Conservation (phyloP, 352 stramenopile species). For the Halophytophthora batemanensis region DNA sequence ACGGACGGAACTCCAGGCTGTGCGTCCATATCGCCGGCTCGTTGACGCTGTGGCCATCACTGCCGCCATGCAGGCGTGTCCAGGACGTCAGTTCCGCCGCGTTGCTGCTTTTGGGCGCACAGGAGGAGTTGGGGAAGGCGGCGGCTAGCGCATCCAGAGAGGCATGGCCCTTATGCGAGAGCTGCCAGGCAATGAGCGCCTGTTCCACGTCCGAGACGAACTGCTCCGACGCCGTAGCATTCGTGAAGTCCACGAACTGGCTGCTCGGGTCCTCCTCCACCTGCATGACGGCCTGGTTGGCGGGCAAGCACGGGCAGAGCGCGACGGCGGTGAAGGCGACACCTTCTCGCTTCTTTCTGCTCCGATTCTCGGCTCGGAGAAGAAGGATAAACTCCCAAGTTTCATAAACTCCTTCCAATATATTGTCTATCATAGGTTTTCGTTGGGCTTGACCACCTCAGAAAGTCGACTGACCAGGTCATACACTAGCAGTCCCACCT, state of each 20-base stretch:
- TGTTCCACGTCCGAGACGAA: slow-evolving; percentile 78
- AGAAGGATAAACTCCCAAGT: no score
- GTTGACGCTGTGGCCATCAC: background rate
- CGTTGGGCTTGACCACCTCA: no score
- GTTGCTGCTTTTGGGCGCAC: background rate
- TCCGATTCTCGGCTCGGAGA: no score
- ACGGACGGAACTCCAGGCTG: slow-evolving; percentile 27
- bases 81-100: background rate
- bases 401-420: no score
- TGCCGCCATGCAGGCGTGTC: background rate
- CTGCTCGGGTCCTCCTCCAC: slow-evolving; percentile 83
- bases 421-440: no score
- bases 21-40: slow-evolving; percentile 31
- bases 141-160: slow-evolving; percentile 34
- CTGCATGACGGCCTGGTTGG: slow-evolving; percentile 23
- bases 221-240: slow-evolving; percentile 75
- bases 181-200: slow-evolving; percentile 63
- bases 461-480: no score
- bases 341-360: background rate
- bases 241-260: slow-evolving; percentile 87
- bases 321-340: slow-evolving; percentile 2
- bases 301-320: no score
- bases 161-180: slow-evolving; percentile 65
- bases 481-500: no score
- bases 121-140: slow-evolving; percentile 1